phyloP scores from a whole-genome alignment of 345 rosid species.

The Tarenaya hassleriana region DNA sequence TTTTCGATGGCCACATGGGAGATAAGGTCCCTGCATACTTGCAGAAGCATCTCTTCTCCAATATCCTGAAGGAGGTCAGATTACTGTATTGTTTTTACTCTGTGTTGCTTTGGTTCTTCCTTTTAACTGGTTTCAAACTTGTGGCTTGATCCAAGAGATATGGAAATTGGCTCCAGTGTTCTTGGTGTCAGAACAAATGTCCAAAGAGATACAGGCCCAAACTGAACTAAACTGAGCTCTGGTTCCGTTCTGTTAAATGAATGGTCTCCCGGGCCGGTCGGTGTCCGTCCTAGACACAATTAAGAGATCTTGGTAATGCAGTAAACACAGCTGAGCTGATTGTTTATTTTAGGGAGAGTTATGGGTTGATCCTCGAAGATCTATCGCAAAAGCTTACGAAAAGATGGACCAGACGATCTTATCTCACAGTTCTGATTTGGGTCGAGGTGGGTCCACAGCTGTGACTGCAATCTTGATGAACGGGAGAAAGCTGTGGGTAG shows the following conservation, averaged over 20 bases:
- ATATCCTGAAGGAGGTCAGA: slow-evolving; percentile 64
- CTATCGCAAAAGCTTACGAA: slow-evolving; percentile 53
- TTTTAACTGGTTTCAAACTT: not conserved
- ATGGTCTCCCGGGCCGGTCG: too few species aligned
- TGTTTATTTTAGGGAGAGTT: slow-evolving; percentile 47
- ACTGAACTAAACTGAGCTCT: too few species aligned
- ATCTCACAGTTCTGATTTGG: slow-evolving; percentile 50
- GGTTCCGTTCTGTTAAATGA: too few species aligned
- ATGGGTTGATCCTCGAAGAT: slow-evolving; percentile 35
- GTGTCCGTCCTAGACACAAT: too few species aligned
- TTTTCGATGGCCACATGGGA: slow-evolving; percentile 82
- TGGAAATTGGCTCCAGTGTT: too few species aligned
- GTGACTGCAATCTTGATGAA: slow-evolving; percentile 61
- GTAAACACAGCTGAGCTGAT: too few species aligned
- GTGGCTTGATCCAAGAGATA: slow-evolving; percentile 1
- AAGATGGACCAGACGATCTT: slow-evolving; percentile 58
- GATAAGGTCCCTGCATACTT: slow-evolving; percentile 56
- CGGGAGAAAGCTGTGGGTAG: slow-evolving; percentile 49
- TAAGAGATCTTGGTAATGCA: not conserved
- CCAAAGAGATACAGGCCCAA: too few species aligned
- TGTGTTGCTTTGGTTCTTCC: not conserved
- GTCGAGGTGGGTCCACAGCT: slow-evolving; percentile 73
- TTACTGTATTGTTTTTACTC: not conserved
- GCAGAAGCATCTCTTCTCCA: slow-evolving; percentile 59
- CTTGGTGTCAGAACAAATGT: too few species aligned